These are phyloP conservation scores for Xylaria hypoxylon DNA, from an alignment of 2,329 filamentous ascomycete species.

Conservation along the genomic window DNA sequence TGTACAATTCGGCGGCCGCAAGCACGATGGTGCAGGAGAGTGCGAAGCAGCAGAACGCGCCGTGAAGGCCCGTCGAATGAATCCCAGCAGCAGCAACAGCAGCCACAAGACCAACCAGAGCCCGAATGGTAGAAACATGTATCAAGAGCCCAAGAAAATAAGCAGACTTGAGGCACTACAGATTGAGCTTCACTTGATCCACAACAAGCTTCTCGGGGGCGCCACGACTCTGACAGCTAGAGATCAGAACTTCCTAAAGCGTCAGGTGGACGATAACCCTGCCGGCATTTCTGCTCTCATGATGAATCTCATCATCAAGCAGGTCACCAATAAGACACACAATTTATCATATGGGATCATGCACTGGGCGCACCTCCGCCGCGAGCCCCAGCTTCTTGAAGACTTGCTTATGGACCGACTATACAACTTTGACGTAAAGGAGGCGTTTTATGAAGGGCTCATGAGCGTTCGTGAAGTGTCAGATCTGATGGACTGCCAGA, in stretches of 20 bases:
- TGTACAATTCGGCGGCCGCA: not conserved
- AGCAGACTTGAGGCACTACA: not conserved
- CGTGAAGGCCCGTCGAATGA: not conserved
- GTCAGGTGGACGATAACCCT: slow-evolving; percentile 16
- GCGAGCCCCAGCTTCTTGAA: slow-evolving; percentile 14
- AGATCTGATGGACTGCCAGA: slow-evolving; percentile 40
- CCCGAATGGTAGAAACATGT: not conserved
- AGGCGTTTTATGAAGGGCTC: slow-evolving; percentile 21
- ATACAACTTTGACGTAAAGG: slow-evolving; percentile 19
- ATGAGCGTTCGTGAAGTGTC: slow-evolving; percentile 32
- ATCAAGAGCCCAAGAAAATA: not conserved
- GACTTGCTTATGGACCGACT: slow-evolving; percentile 4
- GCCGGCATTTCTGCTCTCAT: slow-evolving; percentile 18
- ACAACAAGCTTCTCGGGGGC: slow-evolving; percentile 27
- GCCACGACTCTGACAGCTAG: slow-evolving; percentile 20
- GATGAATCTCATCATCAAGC: slow-evolving; percentile 24
- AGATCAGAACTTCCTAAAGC: slow-evolving; percentile 28
- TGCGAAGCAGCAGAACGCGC: not conserved
- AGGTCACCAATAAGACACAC: slow-evolving; percentile 28
- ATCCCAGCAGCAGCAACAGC: not conserved
- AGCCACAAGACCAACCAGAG: not conserved
- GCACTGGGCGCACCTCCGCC: slow-evolving; percentile 20
- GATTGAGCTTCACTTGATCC: slow-evolving; percentile 1
- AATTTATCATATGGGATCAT: slow-evolving; percentile 27
- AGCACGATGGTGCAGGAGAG: not conserved